Conservation (phyloP, 2,329 filamentous ascomycete species). For the Phaeosphaeriaceae sp. region DNA sequence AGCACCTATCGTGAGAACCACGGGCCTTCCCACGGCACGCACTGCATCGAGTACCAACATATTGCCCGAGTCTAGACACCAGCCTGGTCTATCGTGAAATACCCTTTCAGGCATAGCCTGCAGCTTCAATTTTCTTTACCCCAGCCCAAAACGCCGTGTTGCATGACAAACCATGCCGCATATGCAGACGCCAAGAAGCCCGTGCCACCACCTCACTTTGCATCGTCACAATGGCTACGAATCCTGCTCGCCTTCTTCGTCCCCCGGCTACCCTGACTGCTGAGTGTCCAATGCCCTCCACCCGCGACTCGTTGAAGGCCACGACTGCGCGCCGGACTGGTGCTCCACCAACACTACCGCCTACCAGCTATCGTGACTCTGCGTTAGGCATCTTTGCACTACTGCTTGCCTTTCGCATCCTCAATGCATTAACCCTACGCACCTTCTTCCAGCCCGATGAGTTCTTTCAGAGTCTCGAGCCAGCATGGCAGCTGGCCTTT, state of each 20-base stretch:
- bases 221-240: constrained; percentile 29
- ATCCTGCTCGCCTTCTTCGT: constrained; percentile 27
- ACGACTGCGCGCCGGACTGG: constrained; percentile 34
- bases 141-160: constrained; percentile 25
- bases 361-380: constrained; percentile 42
- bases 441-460: constrained; percentile 99
- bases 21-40: constrained; percentile 16
- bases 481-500: constrained; percentile 89
- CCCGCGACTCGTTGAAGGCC: constrained; percentile 37
- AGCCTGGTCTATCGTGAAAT: constrained; percentile 42
- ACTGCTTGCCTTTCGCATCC: constrained; percentile 72
- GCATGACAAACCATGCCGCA: constrained; percentile 24
- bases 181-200: constrained; percentile 30
- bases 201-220: constrained; percentile 8
- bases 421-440: constrained; percentile 77
- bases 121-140: constrained; percentile 34
- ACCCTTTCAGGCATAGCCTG: constrained; percentile 37
- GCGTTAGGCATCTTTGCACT: constrained; percentile 34
- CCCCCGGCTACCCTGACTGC: constrained; percentile 25
- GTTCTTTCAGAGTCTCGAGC: constrained; percentile 94
- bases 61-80: constrained; percentile 30
- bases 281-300: constrained; percentile 31
- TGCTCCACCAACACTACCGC: constrained; percentile 24
- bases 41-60: constrained; percentile 17
- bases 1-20: constrained; percentile 19